Conservation (phyloP, 192 early-diverging fungal species). For the Gryganskiella cystojenkinii region DNA sequence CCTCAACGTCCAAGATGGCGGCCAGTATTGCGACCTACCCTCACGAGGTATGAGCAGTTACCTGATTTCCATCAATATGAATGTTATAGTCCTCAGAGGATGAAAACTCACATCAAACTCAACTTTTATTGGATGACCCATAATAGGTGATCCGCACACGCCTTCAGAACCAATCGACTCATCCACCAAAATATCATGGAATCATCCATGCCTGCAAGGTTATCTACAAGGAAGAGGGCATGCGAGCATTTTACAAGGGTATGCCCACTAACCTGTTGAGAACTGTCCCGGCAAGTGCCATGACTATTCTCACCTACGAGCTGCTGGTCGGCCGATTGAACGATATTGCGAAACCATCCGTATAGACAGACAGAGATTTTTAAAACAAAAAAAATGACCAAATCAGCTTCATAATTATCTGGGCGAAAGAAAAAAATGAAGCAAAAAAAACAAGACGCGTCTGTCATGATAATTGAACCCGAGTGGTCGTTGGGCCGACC, state of each 20-base stretch:
- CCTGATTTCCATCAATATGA: not conserved
- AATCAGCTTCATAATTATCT: no score
- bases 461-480: no score
- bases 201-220: constrained; percentile 80
- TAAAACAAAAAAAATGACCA: not conserved
- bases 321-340: constrained; percentile 74
- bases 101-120: not conserved
- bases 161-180: constrained; percentile 86
- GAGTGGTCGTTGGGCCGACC: no score
- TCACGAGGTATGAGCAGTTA: constrained; percentile 77
- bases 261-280: constrained; percentile 87
- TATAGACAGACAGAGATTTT: not conserved
- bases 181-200: constrained; percentile 84
- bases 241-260: constrained; percentile 87
- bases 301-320: constrained; percentile 93
- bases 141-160: constrained; percentile 90
- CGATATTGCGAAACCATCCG: constrained; percentile 29
- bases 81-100: not conserved
- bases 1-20: constrained; percentile 88
- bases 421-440: no score
- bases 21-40: constrained; percentile 93
- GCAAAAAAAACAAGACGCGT: no score
- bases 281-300: constrained; percentile 88
- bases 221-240: constrained; percentile 83
- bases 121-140: not conserved